Base-by-base conservation (phyloP, 2,329 filamentous ascomycete genomes). In the Fusarium keratoplasticum region DNA sequence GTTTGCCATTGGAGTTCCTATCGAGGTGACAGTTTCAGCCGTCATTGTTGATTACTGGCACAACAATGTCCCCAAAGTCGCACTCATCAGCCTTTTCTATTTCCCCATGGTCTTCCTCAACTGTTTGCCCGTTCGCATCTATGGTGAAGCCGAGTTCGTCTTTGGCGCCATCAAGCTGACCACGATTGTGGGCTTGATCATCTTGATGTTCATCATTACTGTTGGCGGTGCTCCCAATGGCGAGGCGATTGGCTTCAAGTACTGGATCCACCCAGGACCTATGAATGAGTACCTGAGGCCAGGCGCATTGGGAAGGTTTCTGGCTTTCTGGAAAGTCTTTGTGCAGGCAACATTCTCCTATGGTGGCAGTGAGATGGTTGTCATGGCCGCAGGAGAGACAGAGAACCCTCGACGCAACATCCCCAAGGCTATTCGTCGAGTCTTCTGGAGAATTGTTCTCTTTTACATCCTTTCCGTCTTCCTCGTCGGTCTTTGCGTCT, bases 401-500 rank as follows among this genome's bases (percentile, higher is more conserved):
- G 83, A 89, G 36, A 89, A 91, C 31, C 92, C 91, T 3, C 87
- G 90, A 61, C 86, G 88, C 76, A 92, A 91, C 81, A 90, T 93
- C 66, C 91, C 91, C 66, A 91, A 91, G 83, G 90, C 90, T 0
- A 89, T 90, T 6, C 84, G 86, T 18, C 87, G 89, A 52, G 91
- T 91, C 75, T 86, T 92, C 75, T 90, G 86, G 83, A 89, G 91
- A 71, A 87, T 92, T 20, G 85, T 89, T 50, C 77, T 91, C 73
- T 92, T 92, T 80, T 92, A 92, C 79, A 88, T 90, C 8, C 80
- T 92, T n/a, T 87, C 88, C 4, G 88, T 89, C 29, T 85, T 92
- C 72, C 83, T 91, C 69, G 88, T 92, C 52, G 90, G 91, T 61
- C 86, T 90, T 76, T 84, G 92, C 64, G 89, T 90, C 8, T 86